Conservation (phyloP, 345 rosid species). For the Erucastrum elatum region DNA sequence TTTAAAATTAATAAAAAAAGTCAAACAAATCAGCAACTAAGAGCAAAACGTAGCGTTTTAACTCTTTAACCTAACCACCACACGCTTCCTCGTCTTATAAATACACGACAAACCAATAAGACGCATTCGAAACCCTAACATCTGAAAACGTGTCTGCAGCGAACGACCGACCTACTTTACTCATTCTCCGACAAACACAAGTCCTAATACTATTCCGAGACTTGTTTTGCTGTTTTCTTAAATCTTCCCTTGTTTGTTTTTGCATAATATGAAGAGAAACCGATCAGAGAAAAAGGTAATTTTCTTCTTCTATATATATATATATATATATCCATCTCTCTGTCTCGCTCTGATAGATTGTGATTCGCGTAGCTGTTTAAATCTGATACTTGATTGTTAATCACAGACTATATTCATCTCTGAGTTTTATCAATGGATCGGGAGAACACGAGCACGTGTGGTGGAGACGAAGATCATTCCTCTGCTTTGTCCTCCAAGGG, state of each 20-base stretch:
- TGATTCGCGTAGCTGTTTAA: neutral
- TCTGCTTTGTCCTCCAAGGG: conserved; percentile 42
- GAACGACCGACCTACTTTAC: neutral
- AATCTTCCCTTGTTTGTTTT: conserved; percentile 10
- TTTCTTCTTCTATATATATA: neutral
- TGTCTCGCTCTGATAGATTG: neutral
- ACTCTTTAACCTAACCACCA: neutral
- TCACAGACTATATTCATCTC: neutral
- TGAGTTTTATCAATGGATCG: conserved; percentile 12
- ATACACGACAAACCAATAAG: neutral
- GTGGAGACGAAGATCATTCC: conserved; percentile 54
- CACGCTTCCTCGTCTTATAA: neutral
- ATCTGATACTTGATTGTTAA: neutral
- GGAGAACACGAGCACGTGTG: conserved; percentile 16
- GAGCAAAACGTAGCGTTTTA: neutral
- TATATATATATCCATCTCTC: neutral
- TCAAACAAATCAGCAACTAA: no score
- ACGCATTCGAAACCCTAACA: neutral
- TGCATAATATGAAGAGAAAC: conserved; percentile 18
- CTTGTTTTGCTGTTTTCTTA: neutral
- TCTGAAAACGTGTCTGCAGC: neutral
- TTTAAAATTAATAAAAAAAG: neutral
- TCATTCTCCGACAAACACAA: neutral
- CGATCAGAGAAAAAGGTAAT: conserved; percentile 6
- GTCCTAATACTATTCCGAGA: neutral